These are phyloP conservation scores for Gossypium stocksii DNA, from an alignment of 345 rosid genomes.

Conservation along the genomic window DNA sequence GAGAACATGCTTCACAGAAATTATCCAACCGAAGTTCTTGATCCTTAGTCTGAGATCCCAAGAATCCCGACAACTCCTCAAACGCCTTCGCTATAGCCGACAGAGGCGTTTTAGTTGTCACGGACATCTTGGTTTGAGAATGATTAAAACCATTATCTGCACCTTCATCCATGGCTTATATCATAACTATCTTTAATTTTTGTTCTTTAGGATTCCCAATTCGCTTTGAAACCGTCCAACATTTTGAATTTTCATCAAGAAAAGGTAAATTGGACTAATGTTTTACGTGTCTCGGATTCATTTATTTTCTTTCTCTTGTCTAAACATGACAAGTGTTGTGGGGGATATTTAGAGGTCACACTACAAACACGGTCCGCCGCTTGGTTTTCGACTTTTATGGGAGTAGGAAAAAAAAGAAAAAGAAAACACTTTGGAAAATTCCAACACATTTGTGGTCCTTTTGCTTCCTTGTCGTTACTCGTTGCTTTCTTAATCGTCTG, in stretches of 20 bases:
- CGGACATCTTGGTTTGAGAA: conserved; percentile 10
- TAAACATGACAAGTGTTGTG: background rate
- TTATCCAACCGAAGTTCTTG: conserved; percentile 40
- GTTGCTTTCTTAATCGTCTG: background rate
- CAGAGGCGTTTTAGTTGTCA: conserved; percentile 29
- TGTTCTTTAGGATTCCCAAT: background rate
- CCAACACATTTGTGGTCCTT: background rate
- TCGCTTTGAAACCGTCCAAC: conserved; percentile 2
- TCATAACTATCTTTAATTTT: background rate
- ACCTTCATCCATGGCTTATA: conserved; percentile 13
- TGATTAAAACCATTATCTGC: conserved; percentile 23
- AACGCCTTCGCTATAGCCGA: conserved; percentile 55
- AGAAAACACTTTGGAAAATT: background rate
- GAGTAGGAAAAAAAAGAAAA: background rate
- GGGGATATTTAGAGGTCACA: background rate
- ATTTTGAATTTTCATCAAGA: background rate
- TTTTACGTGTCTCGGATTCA: conserved; percentile 5
- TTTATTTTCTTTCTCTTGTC: background rate
- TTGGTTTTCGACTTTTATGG: background rate
- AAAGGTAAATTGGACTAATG: background rate
- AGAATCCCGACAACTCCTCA: conserved; percentile 40
- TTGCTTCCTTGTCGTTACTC: background rate
- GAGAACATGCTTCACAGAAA: conserved; percentile 60
- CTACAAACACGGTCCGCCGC: conserved; percentile 11
- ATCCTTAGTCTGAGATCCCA: conserved; percentile 23